phyloP scores from a whole-genome alignment of 441 rosid species.

The Eutrema salsugineum region DNA sequence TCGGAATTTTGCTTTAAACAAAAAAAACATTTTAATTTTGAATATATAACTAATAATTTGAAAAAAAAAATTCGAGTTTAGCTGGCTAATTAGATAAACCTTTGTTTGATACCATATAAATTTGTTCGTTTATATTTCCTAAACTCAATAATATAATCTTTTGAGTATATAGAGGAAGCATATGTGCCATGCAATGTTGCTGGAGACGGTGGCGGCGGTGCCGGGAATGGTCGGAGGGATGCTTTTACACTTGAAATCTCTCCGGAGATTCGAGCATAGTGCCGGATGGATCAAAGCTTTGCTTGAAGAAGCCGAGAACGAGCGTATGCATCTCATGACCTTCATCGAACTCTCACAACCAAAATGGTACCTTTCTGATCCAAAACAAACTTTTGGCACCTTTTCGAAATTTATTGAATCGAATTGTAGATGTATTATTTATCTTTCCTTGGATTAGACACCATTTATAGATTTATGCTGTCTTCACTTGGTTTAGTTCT shows the following conservation, averaged over 20 bases:
- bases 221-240: constrained; percentile 95
- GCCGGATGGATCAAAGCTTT: constrained; percentile 97
- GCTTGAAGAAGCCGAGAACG: constrained; percentile 91
- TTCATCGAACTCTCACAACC: constrained; percentile 76
- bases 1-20: background rate
- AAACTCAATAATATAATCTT: background rate
- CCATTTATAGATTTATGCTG: no score
- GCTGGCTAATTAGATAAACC: background rate
- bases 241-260: constrained; percentile 74
- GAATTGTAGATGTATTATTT: background rate
- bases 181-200: constrained; percentile 84
- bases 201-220: constrained; percentile 86
- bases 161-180: constrained; percentile 49
- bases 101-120: background rate
- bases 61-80: no score
- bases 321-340: constrained; percentile 98
- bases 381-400: background rate
- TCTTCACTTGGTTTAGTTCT: background rate
- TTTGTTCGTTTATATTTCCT: background rate
- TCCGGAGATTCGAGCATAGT: constrained; percentile 73
- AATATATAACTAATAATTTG: background rate
- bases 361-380: constrained; percentile 29
- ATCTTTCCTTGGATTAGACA: no score
- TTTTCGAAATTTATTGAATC: background rate
- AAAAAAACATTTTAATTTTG: background rate